Percentiles rank a stretch among this genome's conserved stretches.
Evolutionary conservation across 306 rosid species (phyloP).

Genomic region (Pyrus communis): DNA sequence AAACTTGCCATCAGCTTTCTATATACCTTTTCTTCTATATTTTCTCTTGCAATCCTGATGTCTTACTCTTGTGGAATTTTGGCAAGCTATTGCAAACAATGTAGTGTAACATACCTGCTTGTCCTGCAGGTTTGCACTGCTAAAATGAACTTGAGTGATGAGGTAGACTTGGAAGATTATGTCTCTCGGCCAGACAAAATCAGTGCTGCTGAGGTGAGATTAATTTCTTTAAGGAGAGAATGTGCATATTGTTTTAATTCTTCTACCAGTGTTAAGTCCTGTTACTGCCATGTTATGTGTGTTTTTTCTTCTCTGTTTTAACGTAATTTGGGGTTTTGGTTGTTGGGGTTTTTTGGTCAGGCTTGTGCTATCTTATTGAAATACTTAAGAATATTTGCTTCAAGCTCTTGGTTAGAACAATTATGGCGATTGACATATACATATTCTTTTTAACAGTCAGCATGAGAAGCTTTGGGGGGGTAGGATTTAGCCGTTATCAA

Average conservation of each 20-base stretch:
- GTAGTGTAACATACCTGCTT: not conserved
- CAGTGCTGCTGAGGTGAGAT: slow-evolving; percentile 98
- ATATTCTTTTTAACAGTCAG: no score
- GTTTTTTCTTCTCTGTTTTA: not conserved
- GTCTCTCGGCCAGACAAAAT: slow-evolving; percentile 99
- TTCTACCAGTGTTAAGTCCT: not conserved
- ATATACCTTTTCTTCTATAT: not conserved
- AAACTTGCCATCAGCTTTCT: not conserved
- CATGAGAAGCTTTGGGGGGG: not conserved
- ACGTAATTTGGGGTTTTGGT: not conserved
- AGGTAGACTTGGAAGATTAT: slow-evolving; percentile 95
- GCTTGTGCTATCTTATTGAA: no score
- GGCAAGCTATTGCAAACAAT: slow-evolving; percentile 4
- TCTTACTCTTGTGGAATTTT: not conserved
- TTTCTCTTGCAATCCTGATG: not conserved
- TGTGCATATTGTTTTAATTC: not conserved
- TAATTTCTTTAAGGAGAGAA: not conserved
- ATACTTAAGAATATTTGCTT: no score
- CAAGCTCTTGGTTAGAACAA: no score
- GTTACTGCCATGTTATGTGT: not conserved
- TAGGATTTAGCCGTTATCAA: not conserved
- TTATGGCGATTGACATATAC: no score
- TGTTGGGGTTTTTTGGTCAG: no score
- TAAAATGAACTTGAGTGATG: slow-evolving; percentile 94
- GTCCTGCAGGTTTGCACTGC: slow-evolving; percentile 86